Evolutionary conservation across 306 rosid genomes (phyloP), one percentile per base, ranked within the genome.

Genomic region (Erythrophleum fordii): DNA sequence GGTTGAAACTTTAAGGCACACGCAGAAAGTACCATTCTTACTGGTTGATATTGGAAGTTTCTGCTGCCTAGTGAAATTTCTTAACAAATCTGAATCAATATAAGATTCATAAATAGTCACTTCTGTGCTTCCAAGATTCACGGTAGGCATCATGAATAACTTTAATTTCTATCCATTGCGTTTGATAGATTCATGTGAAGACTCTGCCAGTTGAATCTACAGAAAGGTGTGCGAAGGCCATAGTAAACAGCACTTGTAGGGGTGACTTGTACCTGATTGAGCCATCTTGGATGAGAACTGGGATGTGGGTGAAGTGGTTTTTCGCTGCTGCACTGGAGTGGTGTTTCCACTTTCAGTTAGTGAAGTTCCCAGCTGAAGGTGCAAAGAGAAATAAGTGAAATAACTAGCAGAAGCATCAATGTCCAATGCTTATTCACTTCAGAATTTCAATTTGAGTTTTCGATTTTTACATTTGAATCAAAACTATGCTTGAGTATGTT

Each of bases 201-300:
- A 23, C 0, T 13, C 0, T 25, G 2, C 86, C 83, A 16, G 2
- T 39, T n/a, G 75, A 49, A 44, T 42, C 83, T n/a, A 31, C 52
- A 42, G 44, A 77, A 72, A 26, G 29, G 5, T 73, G 83, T 51
- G 72, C 55, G 1, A 79, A 73, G 73, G 80, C 41, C 2, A 83
- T 78, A 18, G 34, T 83, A 37, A 59, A 79, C 0, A 66, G 73
- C 16, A 16, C 77, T 11, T 65, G 72, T 22, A 22, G 60, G 3
- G 73, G 83, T 10, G 83, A 83, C 46, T 9, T 37, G 66, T 73
- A 83, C 22, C 16, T 78, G 72, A 67, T 73, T 4, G 72, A 64
- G 66, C 83, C 83, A 20, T 22, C 48, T 11, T 83, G 80, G 83
- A 1, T 13, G 9, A 22, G 71, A 49, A 23, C 22, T 55, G 13